Conservation (phyloP, 1,139 yeast genomes). For the Geotrichum aggregatum region DNA sequence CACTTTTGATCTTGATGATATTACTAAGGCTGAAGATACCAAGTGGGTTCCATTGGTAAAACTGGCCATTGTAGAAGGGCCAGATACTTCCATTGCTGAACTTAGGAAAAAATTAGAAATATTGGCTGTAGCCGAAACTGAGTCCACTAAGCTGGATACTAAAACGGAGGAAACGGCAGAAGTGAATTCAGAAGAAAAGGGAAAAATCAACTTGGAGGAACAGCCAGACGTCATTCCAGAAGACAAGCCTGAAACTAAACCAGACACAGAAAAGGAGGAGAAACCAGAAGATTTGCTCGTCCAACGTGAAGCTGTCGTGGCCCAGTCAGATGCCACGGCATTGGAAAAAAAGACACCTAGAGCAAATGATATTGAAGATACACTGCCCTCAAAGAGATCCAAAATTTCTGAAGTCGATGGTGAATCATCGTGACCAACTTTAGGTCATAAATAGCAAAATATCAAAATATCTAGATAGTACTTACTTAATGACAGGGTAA, state of each 20-base stretch:
- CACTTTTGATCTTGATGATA: slow-evolving; percentile 64
- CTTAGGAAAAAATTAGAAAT: neutral
- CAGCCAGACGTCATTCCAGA: no score
- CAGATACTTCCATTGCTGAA: slow-evolving; percentile 9
- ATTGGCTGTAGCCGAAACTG: neutral
- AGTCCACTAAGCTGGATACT: neutral
- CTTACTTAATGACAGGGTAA: slow-evolving; percentile 7
- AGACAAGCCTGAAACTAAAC: no score
- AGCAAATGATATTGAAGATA: neutral
- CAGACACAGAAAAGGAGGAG: no score
- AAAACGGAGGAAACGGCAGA: neutral
- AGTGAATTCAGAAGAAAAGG: neutral
- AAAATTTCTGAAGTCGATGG: neutral
- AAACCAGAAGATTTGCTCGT: no score
- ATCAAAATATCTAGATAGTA: neutral
- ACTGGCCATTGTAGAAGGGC: slow-evolving; percentile 17
- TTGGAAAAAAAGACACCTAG: neutral
- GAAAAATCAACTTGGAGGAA: no score
- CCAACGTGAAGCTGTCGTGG: no score
- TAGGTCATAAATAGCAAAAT: neutral
- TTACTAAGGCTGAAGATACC: slow-evolving; percentile 31
- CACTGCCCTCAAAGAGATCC: neutral
- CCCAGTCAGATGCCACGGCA: no score
- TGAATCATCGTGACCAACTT: slow-evolving; percentile 1
- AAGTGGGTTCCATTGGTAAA: slow-evolving; percentile 22